phyloP scores from a whole-genome alignment of 306 rosid genomes.

The Cicer chorassanicum region DNA sequence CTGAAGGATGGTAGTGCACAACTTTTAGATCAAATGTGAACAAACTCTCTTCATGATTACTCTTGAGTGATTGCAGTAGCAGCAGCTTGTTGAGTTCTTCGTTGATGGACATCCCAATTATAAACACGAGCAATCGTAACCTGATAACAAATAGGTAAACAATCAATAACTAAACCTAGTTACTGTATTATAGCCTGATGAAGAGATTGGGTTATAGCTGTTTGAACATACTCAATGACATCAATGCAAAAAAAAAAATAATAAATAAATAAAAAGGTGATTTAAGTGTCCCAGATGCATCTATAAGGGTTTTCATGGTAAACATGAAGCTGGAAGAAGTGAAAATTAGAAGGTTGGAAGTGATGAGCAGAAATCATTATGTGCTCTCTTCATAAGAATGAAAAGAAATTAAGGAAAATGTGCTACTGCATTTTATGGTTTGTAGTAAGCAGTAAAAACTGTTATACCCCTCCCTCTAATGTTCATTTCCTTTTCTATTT shows the following conservation, averaged over 20 bases:
- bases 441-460: neutral
- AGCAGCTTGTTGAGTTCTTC: conserved; percentile 61
- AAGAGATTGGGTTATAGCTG: conserved; percentile 19
- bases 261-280: neutral
- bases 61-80: conserved; percentile 49
- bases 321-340: neutral
- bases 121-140: conserved; percentile 92
- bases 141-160: conserved; percentile 51
- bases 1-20: conserved; percentile 36
- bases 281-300: conserved; percentile 24
- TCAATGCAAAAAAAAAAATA: neutral
- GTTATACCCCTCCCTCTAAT: conserved; percentile 1
- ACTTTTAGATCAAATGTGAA: conserved; percentile 37
- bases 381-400: neutral
- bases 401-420: conserved; percentile 1
- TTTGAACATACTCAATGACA: neutral
- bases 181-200: neutral
- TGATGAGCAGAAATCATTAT: neutral
- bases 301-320: neutral
- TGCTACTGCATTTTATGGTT: neutral
- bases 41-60: conserved; percentile 30
- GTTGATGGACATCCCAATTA: conserved; percentile 95
- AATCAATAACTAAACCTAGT: conserved; percentile 23
- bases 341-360: neutral
- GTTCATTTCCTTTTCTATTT: neutral